phyloP scores from a whole-genome alignment of 192 early-diverging fungal genomes.

The Coemansia sp. region DNA sequence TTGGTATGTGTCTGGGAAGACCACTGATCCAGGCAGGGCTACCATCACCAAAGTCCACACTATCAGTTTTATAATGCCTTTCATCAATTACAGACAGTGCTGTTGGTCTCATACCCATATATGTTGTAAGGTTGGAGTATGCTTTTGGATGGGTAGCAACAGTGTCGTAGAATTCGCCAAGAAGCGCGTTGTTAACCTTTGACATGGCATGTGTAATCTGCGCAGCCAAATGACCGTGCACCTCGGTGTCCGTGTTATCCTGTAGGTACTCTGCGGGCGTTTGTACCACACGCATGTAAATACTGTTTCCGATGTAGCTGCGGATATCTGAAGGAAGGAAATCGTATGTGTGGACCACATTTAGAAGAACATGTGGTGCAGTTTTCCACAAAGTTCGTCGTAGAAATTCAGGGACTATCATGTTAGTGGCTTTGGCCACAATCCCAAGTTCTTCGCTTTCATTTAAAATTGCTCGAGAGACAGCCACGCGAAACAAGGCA shows the following conservation, averaged over 20 bases:
- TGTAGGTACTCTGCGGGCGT: background rate
- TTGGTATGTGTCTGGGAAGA: conserved; percentile 28
- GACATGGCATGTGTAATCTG: conserved; percentile 7
- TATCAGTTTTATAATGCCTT: conserved; percentile 14
- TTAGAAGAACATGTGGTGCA: conserved; percentile 14
- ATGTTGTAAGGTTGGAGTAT: conserved; percentile 13
- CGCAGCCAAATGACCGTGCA: conserved; percentile 4
- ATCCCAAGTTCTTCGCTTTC: background rate
- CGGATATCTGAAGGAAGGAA: conserved; percentile 3
- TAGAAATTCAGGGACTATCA: background rate
- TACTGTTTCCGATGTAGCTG: conserved; percentile 35
- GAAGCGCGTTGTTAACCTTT: conserved; percentile 2
- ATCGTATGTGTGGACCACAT: conserved; percentile 22
- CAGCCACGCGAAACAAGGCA: conserved; percentile 19
- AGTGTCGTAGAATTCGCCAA: conserved; percentile 24
- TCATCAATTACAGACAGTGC: conserved; percentile 30
- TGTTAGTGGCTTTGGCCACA: background rate
- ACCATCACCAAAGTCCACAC: conserved; percentile 43
- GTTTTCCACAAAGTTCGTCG: background rate
- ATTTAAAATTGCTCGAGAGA: conserved; percentile 17
- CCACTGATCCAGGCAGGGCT: conserved; percentile 39
- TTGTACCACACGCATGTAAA: conserved; percentile 15
- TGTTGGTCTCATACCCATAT: conserved; percentile 6
- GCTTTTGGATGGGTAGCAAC: conserved; percentile 13
- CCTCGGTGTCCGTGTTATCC: background rate